Evolutionary conservation across 106 monocot species (phyloP).

Genomic region (Platanthera zijinensis): DNA sequence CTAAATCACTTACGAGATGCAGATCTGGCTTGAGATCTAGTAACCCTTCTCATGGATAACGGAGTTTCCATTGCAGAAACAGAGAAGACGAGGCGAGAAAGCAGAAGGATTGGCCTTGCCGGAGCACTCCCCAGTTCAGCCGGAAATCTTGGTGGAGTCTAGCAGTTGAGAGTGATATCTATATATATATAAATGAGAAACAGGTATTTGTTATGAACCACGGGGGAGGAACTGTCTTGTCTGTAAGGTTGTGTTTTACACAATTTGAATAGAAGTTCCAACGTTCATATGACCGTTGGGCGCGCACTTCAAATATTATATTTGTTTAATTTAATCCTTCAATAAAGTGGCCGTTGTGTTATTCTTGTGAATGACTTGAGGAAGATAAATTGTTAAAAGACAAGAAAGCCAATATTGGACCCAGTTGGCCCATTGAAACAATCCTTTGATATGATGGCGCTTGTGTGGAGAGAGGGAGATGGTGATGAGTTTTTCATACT

Average conservation of each 20-base stretch:
- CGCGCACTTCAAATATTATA: not conserved
- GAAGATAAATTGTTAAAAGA: too few relatives aligned
- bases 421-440: too few relatives aligned
- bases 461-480: too few relatives aligned
- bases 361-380: too few relatives aligned
- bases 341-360: too few relatives aligned
- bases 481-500: too few relatives aligned
- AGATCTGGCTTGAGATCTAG: constrained; percentile 30
- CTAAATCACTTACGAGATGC: constrained; percentile 23
- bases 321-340: too few relatives aligned
- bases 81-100: not conserved
- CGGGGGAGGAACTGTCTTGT: not conserved
- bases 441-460: too few relatives aligned
- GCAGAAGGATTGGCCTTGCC: not conserved
- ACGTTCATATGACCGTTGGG: constrained; percentile 4
- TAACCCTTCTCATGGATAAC: constrained; percentile 38
- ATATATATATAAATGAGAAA: too few relatives aligned
- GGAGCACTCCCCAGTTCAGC: not conserved
- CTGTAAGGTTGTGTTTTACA: too few relatives aligned
- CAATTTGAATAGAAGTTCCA: not conserved
- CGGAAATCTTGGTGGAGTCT: not conserved
- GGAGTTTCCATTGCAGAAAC: constrained; percentile 2
- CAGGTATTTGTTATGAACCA: not conserved
- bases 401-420: too few relatives aligned
- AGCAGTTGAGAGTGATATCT: not conserved